Evolutionary conservation across 192 early-diverging fungal species (phyloP).

Genomic region (Gonapodya sp.): DNA sequence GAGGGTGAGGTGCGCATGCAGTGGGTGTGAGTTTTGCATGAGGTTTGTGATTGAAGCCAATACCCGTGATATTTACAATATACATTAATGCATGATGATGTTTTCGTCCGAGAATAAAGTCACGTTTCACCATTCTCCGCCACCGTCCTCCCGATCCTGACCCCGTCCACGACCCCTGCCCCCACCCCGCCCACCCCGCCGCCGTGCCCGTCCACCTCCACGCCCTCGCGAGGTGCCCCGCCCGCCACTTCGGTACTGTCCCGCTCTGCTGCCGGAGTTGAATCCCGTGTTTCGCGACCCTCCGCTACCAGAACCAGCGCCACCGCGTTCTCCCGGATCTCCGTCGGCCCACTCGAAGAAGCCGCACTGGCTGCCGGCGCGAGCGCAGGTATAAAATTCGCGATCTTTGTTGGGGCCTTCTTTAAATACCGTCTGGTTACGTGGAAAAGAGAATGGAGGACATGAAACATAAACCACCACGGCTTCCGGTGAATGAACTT

Average conservation of each 20-base stretch:
- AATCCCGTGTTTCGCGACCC: neutral
- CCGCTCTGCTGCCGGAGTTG: neutral
- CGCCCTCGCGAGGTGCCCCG: neutral
- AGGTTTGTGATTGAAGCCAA: too few species aligned
- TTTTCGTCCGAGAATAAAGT: neutral
- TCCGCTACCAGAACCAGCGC: neutral
- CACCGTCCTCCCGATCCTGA: neutral
- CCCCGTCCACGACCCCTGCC: too few species aligned
- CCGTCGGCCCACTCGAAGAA: conserved; percentile 55
- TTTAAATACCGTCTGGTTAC: conserved; percentile 14
- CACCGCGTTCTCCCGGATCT: neutral
- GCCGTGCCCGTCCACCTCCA: neutral
- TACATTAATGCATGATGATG: neutral
- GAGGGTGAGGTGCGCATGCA: neutral
- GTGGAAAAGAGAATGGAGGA: neutral
- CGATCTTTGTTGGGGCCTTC: conserved; percentile 50
- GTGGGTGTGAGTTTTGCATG: neutral
- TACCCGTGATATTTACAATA: too few species aligned
- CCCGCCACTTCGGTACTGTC: neutral
- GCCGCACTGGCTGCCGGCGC: conserved; percentile 24
- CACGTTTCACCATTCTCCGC: neutral
- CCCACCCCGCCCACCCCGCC: neutral
- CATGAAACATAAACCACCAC: too few species aligned
- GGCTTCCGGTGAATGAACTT: too few species aligned
- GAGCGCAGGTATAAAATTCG: conserved; percentile 36